Evolutionary conservation across 768 basidiomycete species (phyloP).

Genomic region (Tylopilus cervinicoccineus): DNA sequence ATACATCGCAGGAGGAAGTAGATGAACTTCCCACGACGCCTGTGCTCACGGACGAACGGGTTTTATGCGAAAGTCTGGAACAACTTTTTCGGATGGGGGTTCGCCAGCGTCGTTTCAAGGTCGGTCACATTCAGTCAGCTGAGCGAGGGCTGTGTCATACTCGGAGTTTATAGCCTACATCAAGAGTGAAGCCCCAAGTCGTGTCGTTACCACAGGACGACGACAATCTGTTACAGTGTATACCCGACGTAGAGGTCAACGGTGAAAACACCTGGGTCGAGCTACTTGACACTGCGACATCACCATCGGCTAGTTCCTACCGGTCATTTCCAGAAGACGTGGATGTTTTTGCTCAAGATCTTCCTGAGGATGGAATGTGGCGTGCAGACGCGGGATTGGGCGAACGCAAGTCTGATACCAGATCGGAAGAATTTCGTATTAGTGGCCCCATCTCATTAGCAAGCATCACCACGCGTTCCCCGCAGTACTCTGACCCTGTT

Average conservation of each 20-base stretch:
- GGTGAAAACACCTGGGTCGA: constrained; percentile 14
- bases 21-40: constrained; percentile 1
- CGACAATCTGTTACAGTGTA: constrained; percentile 17
- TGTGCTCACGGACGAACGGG: constrained; percentile 33
- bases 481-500: constrained; percentile 6
- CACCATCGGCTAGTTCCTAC: constrained; percentile 2
- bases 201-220: constrained; percentile 15
- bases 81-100: constrained; percentile 40
- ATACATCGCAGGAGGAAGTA: constrained; percentile 12
- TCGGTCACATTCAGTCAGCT: constrained; percentile 21
- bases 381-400: constrained; percentile 1
- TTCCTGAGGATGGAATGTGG: constrained; percentile 16
- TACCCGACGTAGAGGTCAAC: constrained; percentile 4
- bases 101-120: constrained; percentile 46
- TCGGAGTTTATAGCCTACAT: constrained; percentile 15
- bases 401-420: constrained; percentile 6
- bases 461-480: constrained; percentile 16
- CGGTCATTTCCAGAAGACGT: constrained; percentile 9
- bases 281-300: constrained; percentile 9
- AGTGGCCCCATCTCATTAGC: constrained; percentile 12
- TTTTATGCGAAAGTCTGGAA: constrained; percentile 41
- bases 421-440: constrained; percentile 27
- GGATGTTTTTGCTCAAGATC: constrained; percentile 14
- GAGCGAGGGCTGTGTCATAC: constrained; percentile 2
- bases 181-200: constrained; percentile 3